Conservation (phyloP, 2,329 filamentous ascomycete genomes). For the Colletotrichum eleusines region DNA sequence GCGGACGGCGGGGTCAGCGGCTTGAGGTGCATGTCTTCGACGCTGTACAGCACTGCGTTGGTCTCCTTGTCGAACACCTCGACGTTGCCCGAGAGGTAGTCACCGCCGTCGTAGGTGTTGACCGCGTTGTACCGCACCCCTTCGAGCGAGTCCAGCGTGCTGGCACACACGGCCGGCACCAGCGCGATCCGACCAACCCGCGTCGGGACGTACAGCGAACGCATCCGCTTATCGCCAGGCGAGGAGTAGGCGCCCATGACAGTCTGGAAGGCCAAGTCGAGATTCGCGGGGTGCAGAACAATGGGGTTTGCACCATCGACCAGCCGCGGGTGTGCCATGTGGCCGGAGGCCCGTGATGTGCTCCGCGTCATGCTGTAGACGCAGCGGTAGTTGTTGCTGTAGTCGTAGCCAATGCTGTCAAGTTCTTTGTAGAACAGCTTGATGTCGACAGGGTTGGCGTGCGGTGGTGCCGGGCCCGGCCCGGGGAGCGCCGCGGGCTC, state of each 20-base stretch:
- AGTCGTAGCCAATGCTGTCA: constrained; percentile 7
- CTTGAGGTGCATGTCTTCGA: constrained; percentile 12
- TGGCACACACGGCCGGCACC: background rate
- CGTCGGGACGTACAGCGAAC: constrained; percentile 48
- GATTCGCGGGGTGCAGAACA: constrained; percentile 49
- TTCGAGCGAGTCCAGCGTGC: too few species aligned
- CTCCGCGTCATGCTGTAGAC: background rate
- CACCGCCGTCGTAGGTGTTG: constrained; percentile 6
- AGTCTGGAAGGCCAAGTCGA: constrained; percentile 53
- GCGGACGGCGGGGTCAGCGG: constrained; percentile 12
- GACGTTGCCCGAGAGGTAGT: background rate
- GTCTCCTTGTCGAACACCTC: background rate
- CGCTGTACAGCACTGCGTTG: background rate
- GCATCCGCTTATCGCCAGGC: constrained; percentile 50
- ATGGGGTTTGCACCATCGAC: background rate
- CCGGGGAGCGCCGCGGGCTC: background rate
- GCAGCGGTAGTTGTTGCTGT: constrained; percentile 17
- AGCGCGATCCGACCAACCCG: constrained; percentile 42
- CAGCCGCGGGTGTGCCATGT: background rate
- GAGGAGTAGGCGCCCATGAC: constrained; percentile 49
- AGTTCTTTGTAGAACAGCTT: constrained; percentile 21
- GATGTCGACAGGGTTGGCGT: constrained; percentile 8
- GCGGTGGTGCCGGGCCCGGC: background rate
- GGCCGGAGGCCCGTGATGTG: background rate
- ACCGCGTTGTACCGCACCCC: background rate